Evolutionary conservation across 768 basidiomycete genomes (phyloP), one percentile per base, ranked within the genome.

Genomic region (Mycena chlorophos): DNA sequence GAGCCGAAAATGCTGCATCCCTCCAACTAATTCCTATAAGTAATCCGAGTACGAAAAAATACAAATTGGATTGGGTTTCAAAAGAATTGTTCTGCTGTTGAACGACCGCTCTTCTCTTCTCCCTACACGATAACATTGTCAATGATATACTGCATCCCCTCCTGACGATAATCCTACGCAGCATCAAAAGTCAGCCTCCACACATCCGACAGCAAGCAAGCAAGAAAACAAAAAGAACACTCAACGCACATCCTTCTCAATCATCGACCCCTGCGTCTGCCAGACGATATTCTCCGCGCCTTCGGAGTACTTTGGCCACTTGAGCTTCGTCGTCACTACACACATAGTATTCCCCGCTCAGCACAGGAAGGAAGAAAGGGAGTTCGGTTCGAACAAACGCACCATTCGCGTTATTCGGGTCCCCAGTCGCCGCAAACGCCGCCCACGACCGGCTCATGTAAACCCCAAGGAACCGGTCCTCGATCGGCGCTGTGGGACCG

Each of bases 231-330:
- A 34, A 8, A 17, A 34, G 31, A 34, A 8, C 31, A 8, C 8
- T 17, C 17, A 17, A 17, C 31, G 8, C 31, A 34, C 31, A 34
- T 34, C 31, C 17, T 34, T 34, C 31, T 34, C 31, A 17, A 34
- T 34, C 8, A 34, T 34, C 17, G 31, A 34, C 17, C 31, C 31
- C 31, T 34, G 31, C 31, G 31, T 34, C 31, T 34, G 31, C 40
- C 50, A 51, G 4, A 51, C 26, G 23, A 51, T 51, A 17, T 51
- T 28, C 27, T 51, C 14, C 3, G 19, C 50, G 10, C 38, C 38
- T n/a, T 51, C 50, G 5, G 50, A 51, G 27, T 51, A 51, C 26
- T 51, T 39, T 27, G 50, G 50, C 50, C 50, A 40, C 22, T 40
- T 3, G n/a, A 51, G 4, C 20, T 51, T 42, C 4, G 38, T 16